These are phyloP conservation scores for Vitis rupestris DNA, from an alignment of 164 flowering plant genomes.

Conservation along the genomic window DNA sequence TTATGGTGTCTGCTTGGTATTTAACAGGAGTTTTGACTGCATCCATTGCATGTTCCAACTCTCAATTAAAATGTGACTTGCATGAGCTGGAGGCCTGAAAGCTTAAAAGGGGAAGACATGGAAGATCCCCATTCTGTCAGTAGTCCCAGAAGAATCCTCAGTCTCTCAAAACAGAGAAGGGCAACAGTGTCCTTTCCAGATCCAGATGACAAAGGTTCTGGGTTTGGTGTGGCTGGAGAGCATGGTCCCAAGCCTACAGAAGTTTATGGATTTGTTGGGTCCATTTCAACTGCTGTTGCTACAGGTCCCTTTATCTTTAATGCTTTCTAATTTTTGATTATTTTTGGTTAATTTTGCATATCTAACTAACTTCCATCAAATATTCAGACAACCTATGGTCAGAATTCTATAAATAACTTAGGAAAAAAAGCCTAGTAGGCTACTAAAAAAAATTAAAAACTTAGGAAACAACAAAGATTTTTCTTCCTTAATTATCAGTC, in stretches of 20 bases:
- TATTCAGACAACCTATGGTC: no score
- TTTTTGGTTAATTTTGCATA: background rate
- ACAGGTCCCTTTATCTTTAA: slow-evolving; percentile 46
- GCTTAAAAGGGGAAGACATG: slow-evolving; percentile 27
- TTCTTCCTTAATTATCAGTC: no score
- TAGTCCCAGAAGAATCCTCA: slow-evolving; percentile 76
- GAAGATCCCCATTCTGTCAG: slow-evolving; percentile 57
- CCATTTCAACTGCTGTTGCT: slow-evolving; percentile 74
- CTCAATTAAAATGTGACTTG: no score
- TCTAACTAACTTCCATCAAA: background rate
- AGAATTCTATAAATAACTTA: no score
- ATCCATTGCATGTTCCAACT: no score
- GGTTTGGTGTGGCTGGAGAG: slow-evolving; percentile 54
- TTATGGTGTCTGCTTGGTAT: no score
- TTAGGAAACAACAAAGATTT: no score
- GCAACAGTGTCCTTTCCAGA: slow-evolving; percentile 43
- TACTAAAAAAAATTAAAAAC: no score
- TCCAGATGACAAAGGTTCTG: slow-evolving; percentile 46
- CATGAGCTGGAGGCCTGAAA: no score
- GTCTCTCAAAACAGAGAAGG: slow-evolving; percentile 60
- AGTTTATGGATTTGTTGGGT: slow-evolving; percentile 93
- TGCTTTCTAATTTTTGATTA: background rate
- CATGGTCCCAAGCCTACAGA: slow-evolving; percentile 82
- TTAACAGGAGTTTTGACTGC: no score
- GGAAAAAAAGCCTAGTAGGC: no score